A percentile compares a stretch with the other conserved stretches of the same genome.
Evolutionary conservation across 768 basidiomycete species (phyloP).

Genomic region (Phanerodontia chrysosporium): DNA sequence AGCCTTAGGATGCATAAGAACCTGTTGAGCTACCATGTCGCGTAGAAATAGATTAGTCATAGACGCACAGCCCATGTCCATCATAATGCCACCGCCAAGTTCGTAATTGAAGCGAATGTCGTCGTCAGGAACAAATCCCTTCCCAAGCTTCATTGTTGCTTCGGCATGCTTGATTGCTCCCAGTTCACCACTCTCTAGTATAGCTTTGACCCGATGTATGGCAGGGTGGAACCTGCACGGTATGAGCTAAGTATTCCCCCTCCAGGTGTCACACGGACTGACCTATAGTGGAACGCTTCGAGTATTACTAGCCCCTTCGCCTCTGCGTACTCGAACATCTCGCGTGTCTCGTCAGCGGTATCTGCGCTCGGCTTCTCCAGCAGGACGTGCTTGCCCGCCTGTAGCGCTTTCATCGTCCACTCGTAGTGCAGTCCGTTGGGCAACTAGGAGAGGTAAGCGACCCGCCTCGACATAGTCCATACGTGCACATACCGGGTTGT

Average conservation of each 20-base stretch:
- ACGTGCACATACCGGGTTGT: slow-evolving; percentile 43
- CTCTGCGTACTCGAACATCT: slow-evolving; percentile 48
- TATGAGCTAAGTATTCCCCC: not conserved
- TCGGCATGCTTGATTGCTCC: slow-evolving; percentile 46
- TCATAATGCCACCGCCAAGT: slow-evolving; percentile 54
- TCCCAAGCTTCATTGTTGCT: slow-evolving; percentile 35
- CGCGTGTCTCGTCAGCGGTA: slow-evolving; percentile 46
- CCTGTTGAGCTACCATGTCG: slow-evolving; percentile 24
- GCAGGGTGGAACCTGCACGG: slow-evolving; percentile 58
- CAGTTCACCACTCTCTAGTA: slow-evolving; percentile 51
- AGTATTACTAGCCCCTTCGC: slow-evolving; percentile 48
- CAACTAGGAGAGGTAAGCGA: slow-evolving; percentile 29
- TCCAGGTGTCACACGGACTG: slow-evolving; percentile 3
- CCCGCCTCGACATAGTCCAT: not conserved
- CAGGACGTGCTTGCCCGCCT: slow-evolving; percentile 60
- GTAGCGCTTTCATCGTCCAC: slow-evolving; percentile 62
- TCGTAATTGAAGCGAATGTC: slow-evolving; percentile 51
- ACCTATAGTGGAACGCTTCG: slow-evolving; percentile 61
- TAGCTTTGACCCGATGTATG: slow-evolving; percentile 45
- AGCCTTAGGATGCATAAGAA: slow-evolving; percentile 14
- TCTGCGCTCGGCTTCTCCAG: slow-evolving; percentile 57
- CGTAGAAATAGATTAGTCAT: slow-evolving; percentile 4
- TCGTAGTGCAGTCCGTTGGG: slow-evolving; percentile 62
- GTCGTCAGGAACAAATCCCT: slow-evolving; percentile 28
- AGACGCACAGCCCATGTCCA: slow-evolving; percentile 56